A percentile compares a stretch with the other conserved stretches of the same genome.
phyloP scores from a whole-genome alignment of 2,329 filamentous ascomycete species.

The Exophiala mesophila region DNA sequence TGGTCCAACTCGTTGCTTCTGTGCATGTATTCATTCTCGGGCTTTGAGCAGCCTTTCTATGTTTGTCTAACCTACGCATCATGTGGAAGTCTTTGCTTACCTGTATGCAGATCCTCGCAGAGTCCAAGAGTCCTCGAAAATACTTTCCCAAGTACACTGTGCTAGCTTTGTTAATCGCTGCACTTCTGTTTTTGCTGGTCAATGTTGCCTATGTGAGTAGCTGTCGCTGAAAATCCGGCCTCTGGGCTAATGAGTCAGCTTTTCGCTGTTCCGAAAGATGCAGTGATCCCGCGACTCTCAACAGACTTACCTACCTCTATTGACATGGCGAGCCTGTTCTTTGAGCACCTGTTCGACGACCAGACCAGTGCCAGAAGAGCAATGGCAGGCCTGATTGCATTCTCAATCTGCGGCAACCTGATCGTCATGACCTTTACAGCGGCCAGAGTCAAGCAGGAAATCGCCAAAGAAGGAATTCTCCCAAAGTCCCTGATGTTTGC shows the following conservation, averaged over 20 bases:
- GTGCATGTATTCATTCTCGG: conserved; percentile 33
- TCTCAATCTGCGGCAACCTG: conserved; percentile 54
- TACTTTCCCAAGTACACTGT: conserved; percentile 35
- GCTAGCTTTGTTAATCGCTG: conserved; percentile 31
- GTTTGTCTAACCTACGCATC: conserved; percentile 24
- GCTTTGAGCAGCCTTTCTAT: conserved; percentile 45
- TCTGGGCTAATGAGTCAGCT: conserved; percentile 11
- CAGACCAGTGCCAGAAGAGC: conserved; percentile 30
- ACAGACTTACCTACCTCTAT: background rate
- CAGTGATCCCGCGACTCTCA: background rate
- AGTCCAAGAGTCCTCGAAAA: conserved; percentile 38
- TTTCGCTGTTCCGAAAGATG: conserved; percentile 13
- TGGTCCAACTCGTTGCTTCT: conserved; percentile 30
- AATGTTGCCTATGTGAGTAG: conserved; percentile 44
- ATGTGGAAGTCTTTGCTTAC: background rate
- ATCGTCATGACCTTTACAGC: conserved; percentile 53
- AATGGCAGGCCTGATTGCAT: conserved; percentile 48
- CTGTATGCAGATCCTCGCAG: conserved; percentile 31
- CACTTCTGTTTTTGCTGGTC: conserved; percentile 36
- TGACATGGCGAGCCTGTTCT: conserved; percentile 30
- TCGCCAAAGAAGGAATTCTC: conserved; percentile 55
- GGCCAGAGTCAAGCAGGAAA: conserved; percentile 55
- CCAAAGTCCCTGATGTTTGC: conserved; percentile 49
- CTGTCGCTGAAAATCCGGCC: background rate
- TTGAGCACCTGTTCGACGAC: conserved; percentile 30